These are phyloP conservation scores for Blastobotrys raffinosifermentans DNA, from an alignment of 1,139 yeast species.

Conservation along the genomic window DNA sequence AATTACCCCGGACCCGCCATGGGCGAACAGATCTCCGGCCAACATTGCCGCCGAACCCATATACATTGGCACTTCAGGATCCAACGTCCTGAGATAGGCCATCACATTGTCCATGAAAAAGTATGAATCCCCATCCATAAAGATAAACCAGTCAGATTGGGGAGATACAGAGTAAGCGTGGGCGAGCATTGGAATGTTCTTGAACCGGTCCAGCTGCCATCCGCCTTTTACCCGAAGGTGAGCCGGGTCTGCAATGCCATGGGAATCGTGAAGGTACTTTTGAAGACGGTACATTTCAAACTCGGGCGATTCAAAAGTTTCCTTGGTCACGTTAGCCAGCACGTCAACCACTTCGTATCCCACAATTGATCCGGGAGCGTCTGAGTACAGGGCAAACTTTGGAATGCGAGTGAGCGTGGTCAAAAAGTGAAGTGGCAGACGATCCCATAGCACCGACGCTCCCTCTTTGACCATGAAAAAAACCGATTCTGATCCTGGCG, in stretches of 20 bases:
- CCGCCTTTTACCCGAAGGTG: slow-evolving; percentile 22
- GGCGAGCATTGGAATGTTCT: slow-evolving; percentile 33
- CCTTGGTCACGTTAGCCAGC: slow-evolving; percentile 25
- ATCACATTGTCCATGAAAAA: slow-evolving; percentile 27
- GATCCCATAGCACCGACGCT: slow-evolving; percentile 32
- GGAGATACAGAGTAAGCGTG: slow-evolving; percentile 29
- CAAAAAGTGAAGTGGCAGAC: slow-evolving; percentile 34
- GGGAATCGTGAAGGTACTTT: slow-evolving; percentile 20
- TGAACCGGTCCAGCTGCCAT: slow-evolving; percentile 33
- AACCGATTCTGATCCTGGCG: slow-evolving; percentile 18
- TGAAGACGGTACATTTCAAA: slow-evolving; percentile 25
- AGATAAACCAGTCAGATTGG: slow-evolving; percentile 33
- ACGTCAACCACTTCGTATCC: slow-evolving; percentile 33
- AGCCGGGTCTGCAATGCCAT: slow-evolving; percentile 21
- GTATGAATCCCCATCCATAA: slow-evolving; percentile 36
- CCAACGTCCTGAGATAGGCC: slow-evolving; percentile 20
- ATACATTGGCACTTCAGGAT: slow-evolving; percentile 28
- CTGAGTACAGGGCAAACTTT: slow-evolving; percentile 34
- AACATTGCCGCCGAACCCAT: slow-evolving; percentile 28
- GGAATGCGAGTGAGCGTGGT: slow-evolving; percentile 33
- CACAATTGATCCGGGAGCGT: slow-evolving; percentile 28
- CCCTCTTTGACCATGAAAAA: slow-evolving; percentile 36
- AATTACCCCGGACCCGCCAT: slow-evolving; percentile 37
- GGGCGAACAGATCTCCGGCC: slow-evolving; percentile 30
- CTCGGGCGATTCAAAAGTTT: slow-evolving; percentile 16